A percentile compares a stretch with the other conserved stretches of the same genome.
phyloP scores from a whole-genome alignment of 225 moss, liverwort and hornwort species.

The Physcomitrium patens region DNA sequence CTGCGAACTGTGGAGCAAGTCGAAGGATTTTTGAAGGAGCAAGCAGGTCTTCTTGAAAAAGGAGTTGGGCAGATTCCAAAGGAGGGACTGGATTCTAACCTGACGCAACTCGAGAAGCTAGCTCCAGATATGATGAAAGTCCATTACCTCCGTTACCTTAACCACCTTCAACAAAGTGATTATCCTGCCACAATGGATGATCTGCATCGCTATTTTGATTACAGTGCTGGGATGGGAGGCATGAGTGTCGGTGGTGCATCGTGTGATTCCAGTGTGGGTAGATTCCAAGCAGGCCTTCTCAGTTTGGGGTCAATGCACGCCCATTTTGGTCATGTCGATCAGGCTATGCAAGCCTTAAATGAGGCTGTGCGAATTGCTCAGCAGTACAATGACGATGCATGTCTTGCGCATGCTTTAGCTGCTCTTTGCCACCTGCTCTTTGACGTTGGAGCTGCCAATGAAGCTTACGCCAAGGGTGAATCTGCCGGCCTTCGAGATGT shows the following conservation, averaged over 20 bases:
- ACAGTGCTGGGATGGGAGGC: constrained; percentile 56
- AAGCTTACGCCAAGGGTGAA: constrained; percentile 53
- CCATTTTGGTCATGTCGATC: constrained; percentile 82
- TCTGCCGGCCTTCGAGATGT: constrained; percentile 51
- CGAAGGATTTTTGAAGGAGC: constrained; percentile 85
- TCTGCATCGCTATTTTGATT: constrained; percentile 87
- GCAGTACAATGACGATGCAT: constrained; percentile 87
- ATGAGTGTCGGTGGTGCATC: constrained; percentile 62
- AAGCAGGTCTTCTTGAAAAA: constrained; percentile 79
- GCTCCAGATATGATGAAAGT: constrained; percentile 69
- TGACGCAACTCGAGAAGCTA: constrained; percentile 64
- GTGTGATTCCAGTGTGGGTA: constrained; percentile 76
- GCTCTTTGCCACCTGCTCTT: constrained; percentile 90
- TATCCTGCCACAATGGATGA: constrained; percentile 94
- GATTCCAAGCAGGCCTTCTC: constrained; percentile 87
- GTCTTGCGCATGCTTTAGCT: constrained; percentile 88
- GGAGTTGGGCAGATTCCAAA: constrained; percentile 46
- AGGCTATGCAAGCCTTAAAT: constrained; percentile 85
- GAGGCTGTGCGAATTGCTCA: constrained; percentile 98
- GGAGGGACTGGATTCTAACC: constrained; percentile 47
- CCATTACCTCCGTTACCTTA: constrained; percentile 86
- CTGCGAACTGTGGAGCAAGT: constrained; percentile 80
- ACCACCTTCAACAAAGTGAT: constrained; percentile 74
- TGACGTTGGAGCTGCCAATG: constrained; percentile 72
- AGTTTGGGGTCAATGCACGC: constrained; percentile 94